Conservation (phyloP, 257 asterid genomes). For the Primulina tabacum region DNA sequence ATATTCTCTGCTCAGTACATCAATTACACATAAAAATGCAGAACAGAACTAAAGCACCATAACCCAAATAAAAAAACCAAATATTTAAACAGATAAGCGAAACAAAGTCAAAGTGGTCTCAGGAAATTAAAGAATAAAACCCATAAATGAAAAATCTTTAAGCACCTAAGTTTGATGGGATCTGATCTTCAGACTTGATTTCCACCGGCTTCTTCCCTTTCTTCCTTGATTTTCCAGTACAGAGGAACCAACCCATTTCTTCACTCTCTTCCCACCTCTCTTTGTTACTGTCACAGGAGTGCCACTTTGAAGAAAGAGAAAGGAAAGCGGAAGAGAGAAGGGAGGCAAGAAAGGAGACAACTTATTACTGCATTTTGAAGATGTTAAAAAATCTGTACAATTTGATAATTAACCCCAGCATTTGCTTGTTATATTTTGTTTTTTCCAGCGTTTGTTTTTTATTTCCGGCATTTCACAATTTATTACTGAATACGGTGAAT, state of each 20-base stretch:
- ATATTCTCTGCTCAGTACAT: background rate
- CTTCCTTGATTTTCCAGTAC: slow-evolving; percentile 73
- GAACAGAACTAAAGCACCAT: slow-evolving; percentile 8
- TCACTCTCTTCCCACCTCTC: background rate
- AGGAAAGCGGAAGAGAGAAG: slow-evolving; percentile 12
- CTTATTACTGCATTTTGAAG: no score
- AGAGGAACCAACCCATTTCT: slow-evolving; percentile 65
- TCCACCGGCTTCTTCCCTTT: slow-evolving; percentile 38
- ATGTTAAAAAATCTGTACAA: background rate
- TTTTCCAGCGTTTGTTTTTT: background rate
- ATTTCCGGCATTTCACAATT: no score
- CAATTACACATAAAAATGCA: slow-evolving; percentile 15
- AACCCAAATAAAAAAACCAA: background rate
- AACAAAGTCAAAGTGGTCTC: background rate
- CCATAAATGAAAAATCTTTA: slow-evolving; percentile 12
- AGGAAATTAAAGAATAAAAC: slow-evolving; percentile 9
- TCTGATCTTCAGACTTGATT: slow-evolving; percentile 59
- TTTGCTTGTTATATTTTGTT: background rate
- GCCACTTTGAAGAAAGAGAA: slow-evolving; percentile 22
- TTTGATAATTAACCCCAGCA: background rate
- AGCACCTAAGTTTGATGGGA: slow-evolving; percentile 61
- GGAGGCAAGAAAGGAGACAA: slow-evolving; percentile 25
- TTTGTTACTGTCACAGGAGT: slow-evolving; percentile 10
- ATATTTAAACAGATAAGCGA: background rate
- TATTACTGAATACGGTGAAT: no score